Evolutionary conservation across 2,329 filamentous ascomycete genomes (phyloP), one percentile per base, ranked within the genome.

Genomic region (Pseudocercospora pini-densiflorae): DNA sequence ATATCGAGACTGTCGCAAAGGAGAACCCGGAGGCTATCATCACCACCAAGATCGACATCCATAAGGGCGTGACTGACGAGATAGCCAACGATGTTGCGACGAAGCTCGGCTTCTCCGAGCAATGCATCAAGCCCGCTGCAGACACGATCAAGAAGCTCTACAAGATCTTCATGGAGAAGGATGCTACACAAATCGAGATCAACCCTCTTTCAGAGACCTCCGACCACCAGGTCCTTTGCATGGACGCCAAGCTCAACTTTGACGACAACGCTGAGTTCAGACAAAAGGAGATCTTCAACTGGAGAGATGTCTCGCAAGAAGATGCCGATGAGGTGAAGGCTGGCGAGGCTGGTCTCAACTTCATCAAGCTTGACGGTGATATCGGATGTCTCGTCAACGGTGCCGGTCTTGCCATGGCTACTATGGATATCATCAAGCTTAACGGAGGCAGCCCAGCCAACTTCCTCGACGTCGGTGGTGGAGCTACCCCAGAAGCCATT

Each of bases 361-460:
- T 99, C 86, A 99, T 99, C 88, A 99, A 99, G 89, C 91, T 99
- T 69, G 95, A 98, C 79, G 95, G 95, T 80, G 95, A 99, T 80
- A 99, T 99, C 80, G 95, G 95, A 83, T 99, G 95, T 86, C 87
- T 98, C 68, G 95, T 99, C 85, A 99, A 99, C 85, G 95, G 95
- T 80, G 95, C 95, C 77, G 95, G 95, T 85, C 91, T 99, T 73
- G 95, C 95, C 83, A 99, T 99, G 95, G 95, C 95, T 71, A 99
- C 95, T 80, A 99, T 99, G 95, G 95, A 99, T 83, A 98, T 99
- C 82, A 99, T 99, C 88, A 98, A 99, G 89, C 89, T 99, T 71
- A 99, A 98, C 84, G 95, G 95, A 75, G 95, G 95, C 71, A 86
- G 89, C 78, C 95, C 95, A 70, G 95, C 95, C 76, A 99, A 99